A percentile compares a stretch with the other conserved stretches of the same genome.
Conservation (phyloP, 2,329 filamentous ascomycete species). For the Venturia aucupariae region DNA sequence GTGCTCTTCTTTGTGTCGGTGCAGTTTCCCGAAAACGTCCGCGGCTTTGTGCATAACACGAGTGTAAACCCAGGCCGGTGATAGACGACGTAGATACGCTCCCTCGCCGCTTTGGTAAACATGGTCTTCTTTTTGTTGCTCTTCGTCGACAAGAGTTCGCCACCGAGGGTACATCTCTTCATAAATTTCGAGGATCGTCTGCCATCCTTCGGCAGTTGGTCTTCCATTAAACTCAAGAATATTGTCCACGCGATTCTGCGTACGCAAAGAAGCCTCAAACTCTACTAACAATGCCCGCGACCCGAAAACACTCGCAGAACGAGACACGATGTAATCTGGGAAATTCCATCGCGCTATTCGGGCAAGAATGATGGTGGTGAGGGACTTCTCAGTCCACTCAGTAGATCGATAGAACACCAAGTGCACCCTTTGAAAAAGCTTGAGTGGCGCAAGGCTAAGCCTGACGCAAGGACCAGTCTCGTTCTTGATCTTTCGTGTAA, state of each 20-base stretch:
- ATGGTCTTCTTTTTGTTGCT: slow-evolving; percentile 63
- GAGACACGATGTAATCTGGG: slow-evolving; percentile 79
- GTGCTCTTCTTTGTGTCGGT: slow-evolving; percentile 71
- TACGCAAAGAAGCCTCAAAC: slow-evolving; percentile 77
- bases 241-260: slow-evolving; percentile 71
- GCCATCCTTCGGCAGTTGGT: slow-evolving; percentile 54
- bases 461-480: slow-evolving; percentile 77
- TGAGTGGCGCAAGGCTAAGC: slow-evolving; percentile 61
- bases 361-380: slow-evolving; percentile 89
- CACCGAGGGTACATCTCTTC: slow-evolving; percentile 73
- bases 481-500: slow-evolving; percentile 51
- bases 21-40: slow-evolving; percentile 69
- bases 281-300: slow-evolving; percentile 62
- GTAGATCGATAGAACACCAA: slow-evolving; percentile 93
- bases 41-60: slow-evolving; percentile 84
- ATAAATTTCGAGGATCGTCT: slow-evolving; percentile 61
- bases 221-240: slow-evolving; percentile 72
- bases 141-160: slow-evolving; percentile 61
- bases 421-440: slow-evolving; percentile 87
- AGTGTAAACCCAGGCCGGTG: slow-evolving; percentile 86
- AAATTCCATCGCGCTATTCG: slow-evolving; percentile 84
- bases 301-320: slow-evolving; percentile 77
- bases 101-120: slow-evolving; percentile 78
- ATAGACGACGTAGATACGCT: slow-evolving; percentile 80
- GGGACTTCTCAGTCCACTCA: slow-evolving; percentile 93